Percentiles rank a stretch among this genome's conserved stretches.
phyloP scores from a whole-genome alignment of 202 grass and related monocot species.

The Cymbopogon flexuosus region DNA sequence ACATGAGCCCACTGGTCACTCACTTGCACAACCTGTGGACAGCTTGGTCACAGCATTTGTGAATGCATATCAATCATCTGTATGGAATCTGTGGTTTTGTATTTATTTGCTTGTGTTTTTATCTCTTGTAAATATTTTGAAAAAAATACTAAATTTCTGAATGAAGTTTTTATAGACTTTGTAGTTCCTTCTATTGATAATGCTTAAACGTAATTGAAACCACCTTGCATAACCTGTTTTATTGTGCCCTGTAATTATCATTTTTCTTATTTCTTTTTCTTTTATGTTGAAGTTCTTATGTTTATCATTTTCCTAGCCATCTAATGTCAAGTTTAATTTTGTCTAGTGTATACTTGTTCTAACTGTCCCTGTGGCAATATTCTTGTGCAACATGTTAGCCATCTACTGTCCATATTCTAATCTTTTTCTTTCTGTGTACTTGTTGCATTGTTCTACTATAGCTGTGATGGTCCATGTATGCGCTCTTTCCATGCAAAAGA shows the following conservation, averaged over 20 bases:
- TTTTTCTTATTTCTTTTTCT: slow-evolving; percentile 16
- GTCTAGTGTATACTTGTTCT: neutral
- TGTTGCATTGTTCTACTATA: slow-evolving; percentile 32
- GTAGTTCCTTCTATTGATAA: neutral
- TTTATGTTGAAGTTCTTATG: neutral
- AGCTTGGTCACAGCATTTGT: neutral
- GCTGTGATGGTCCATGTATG: slow-evolving; percentile 92
- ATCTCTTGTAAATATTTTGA: neutral
- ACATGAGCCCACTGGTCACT: neutral
- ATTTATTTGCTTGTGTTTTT: neutral
- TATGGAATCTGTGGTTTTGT: neutral
- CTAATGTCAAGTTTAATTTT: neutral
- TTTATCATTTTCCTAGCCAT: neutral
- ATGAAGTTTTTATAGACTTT: neutral
- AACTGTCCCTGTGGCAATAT: slow-evolving; percentile 39
- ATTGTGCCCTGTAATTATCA: slow-evolving; percentile 8
- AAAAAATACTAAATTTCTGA: neutral
- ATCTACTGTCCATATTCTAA: slow-evolving; percentile 13
- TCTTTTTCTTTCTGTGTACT: slow-evolving; percentile 3
- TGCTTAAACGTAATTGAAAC: neutral
- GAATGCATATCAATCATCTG: neutral
- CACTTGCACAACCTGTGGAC: neutral
- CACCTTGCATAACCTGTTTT: slow-evolving; percentile 11
- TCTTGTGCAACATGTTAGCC: neutral
- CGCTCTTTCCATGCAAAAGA: slow-evolving; percentile 89